Percentiles rank a stretch among this genome's conserved stretches.
These are phyloP conservation scores for Cyclotella baltica DNA, from an alignment of 108 stramenopile species.

Conservation along the genomic window DNA sequence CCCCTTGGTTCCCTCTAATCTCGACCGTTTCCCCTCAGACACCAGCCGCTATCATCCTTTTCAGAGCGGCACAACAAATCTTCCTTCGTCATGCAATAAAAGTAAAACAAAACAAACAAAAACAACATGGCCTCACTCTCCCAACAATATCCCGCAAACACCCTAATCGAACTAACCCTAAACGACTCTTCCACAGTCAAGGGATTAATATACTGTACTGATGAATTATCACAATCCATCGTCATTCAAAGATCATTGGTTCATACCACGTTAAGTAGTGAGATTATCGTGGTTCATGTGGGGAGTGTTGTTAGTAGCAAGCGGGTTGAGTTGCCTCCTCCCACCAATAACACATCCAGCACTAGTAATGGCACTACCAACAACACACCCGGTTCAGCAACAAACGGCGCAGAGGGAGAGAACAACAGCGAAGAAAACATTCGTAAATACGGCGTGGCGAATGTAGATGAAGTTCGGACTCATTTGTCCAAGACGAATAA, in stretches of 20 bases:
- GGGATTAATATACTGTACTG: slow-evolving; percentile 82
- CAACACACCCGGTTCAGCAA: too few relatives aligned
- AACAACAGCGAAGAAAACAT: slow-evolving; percentile 28
- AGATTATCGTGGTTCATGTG: slow-evolving; percentile 62
- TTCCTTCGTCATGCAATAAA: neutral
- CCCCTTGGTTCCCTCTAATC: too few relatives aligned
- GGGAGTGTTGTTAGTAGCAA: slow-evolving; percentile 44
- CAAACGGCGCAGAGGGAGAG: slow-evolving; percentile 18
- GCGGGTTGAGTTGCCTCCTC: slow-evolving; percentile 32
- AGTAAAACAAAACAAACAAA: neutral
- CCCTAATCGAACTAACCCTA: slow-evolving; percentile 54
- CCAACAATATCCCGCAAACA: slow-evolving; percentile 47
- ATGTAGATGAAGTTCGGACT: slow-evolving; percentile 32
- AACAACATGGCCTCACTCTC: slow-evolving; percentile 14
- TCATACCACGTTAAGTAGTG: slow-evolving; percentile 54
- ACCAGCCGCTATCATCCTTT: too few relatives aligned
- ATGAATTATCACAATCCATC: slow-evolving; percentile 67
- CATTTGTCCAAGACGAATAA: slow-evolving; percentile 47
- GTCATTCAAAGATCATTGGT: slow-evolving; percentile 62
- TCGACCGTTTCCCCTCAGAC: neutral
- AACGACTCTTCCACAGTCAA: slow-evolving; percentile 22
- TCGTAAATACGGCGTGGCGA: slow-evolving; percentile 21
- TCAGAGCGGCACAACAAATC: too few relatives aligned
- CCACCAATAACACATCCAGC: too few relatives aligned
- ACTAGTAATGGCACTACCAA: too few relatives aligned